Evolutionary conservation across 1,139 yeast species (phyloP).

Genomic region (Pichiaceae sp.): DNA sequence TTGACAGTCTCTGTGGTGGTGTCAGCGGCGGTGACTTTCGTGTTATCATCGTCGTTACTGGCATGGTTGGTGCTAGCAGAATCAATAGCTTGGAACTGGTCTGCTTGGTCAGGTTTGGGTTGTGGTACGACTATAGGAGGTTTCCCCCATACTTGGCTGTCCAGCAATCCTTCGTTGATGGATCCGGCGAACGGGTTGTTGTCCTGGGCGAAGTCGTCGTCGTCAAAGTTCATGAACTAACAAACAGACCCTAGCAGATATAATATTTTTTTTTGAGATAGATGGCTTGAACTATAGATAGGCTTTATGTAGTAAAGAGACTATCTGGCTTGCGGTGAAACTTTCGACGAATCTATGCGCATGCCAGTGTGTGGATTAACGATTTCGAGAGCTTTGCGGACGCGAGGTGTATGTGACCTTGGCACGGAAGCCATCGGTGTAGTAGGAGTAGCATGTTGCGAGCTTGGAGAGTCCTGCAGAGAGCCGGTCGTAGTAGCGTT

Average conservation of each 20-base stretch:
- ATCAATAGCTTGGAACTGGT: neutral
- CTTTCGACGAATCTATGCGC: conserved; percentile 51
- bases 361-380: conserved; percentile 73
- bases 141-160: neutral
- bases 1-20: neutral
- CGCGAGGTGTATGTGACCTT: conserved; percentile 45
- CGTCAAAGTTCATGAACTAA: conserved; percentile 20
- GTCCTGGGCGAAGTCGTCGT: conserved; percentile 33
- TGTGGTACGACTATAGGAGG: neutral
- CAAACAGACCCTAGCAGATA: no score
- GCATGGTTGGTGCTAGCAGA: neutral
- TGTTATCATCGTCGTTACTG: conserved; percentile 2
- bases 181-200: conserved; percentile 40
- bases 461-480: conserved; percentile 2
- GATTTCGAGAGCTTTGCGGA: conserved; percentile 60
- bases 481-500: conserved; percentile 8
- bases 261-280: no score
- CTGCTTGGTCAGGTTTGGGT: neutral
- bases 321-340: conserved; percentile 5
- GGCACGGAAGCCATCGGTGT: conserved; percentile 24
- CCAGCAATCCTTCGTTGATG: conserved; percentile 30
- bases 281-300: no score
- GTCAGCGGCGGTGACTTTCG: conserved; percentile 7
- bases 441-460: conserved; percentile 3
- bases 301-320: neutral